Evolutionary conservation across 768 basidiomycete species (phyloP).

Genomic region (Trametes maxima): DNA sequence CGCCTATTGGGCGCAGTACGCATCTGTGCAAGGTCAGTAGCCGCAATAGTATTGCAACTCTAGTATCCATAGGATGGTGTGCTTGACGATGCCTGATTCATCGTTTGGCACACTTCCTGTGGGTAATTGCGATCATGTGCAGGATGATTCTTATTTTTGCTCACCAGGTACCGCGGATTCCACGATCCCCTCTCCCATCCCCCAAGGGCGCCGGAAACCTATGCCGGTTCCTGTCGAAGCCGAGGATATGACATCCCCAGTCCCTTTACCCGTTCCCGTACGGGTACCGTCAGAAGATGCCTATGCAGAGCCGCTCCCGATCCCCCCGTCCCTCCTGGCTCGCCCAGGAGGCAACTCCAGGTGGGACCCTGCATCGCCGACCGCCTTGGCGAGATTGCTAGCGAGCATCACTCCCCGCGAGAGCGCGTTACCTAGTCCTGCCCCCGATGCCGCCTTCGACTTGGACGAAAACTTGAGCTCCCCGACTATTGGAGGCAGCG

Average conservation of each 20-base stretch:
- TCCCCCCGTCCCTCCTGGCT: conserved; percentile 21
- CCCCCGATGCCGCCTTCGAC: conserved; percentile 13
- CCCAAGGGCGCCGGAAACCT: conserved; percentile 33
- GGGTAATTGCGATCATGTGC: background rate
- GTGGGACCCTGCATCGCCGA: conserved; percentile 36
- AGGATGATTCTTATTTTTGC: background rate
- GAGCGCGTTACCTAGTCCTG: conserved; percentile 23
- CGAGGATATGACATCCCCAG: conserved; percentile 27
- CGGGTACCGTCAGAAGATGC: conserved; percentile 20
- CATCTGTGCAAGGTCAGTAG: conserved; percentile 65
- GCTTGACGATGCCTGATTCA: background rate
- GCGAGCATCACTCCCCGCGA: conserved; percentile 32
- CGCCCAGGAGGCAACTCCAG: conserved; percentile 22
- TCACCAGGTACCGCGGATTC: conserved; percentile 70
- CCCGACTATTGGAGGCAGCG: conserved; percentile 22
- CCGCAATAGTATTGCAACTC: background rate
- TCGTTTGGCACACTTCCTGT: background rate
- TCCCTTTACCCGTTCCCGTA: conserved; percentile 28
- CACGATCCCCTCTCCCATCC: conserved; percentile 57
- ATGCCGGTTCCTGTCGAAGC: conserved; percentile 22
- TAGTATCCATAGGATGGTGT: background rate
- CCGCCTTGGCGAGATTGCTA: conserved; percentile 31
- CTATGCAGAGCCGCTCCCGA: conserved; percentile 28
- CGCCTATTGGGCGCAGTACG: conserved; percentile 78
- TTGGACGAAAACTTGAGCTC: conserved; percentile 15